These are phyloP conservation scores for Cetradonia linearis DNA, from an alignment of 495 filamentous ascomycete genomes.

Conservation along the genomic window DNA sequence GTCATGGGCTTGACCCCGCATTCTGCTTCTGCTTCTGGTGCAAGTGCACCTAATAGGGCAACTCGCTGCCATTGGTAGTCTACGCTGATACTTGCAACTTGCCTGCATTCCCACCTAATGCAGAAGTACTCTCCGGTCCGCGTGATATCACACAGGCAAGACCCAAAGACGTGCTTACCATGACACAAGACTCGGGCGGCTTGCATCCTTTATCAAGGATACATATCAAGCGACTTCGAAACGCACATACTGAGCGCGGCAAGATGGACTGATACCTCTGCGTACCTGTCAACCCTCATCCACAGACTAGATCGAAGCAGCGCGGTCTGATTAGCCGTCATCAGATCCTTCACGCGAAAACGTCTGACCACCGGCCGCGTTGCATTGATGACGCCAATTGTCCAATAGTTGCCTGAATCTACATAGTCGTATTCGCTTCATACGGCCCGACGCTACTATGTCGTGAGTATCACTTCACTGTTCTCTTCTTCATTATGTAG, in stretches of 20 bases:
- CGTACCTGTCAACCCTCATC: conserved; percentile 8
- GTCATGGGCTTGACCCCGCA: conserved; percentile 17
- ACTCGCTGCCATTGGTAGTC: conserved; percentile 11
- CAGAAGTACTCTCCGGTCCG: conserved; percentile 14
- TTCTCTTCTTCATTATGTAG: conserved; percentile 5
- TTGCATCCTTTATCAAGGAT: conserved; percentile 13
- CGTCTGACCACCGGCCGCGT: conserved; percentile 16
- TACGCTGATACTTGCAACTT: conserved; percentile 15
- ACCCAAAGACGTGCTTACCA: conserved; percentile 4
- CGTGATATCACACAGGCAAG: conserved; percentile 10
- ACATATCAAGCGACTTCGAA: conserved; percentile 12
- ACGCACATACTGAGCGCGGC: conserved; percentile 13
- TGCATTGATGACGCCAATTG: conserved; percentile 24
- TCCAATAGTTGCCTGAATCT: conserved; percentile 17
- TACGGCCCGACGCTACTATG: conserved; percentile 33
- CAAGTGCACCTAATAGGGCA: conserved; percentile 13
- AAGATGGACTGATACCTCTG: conserved; percentile 14
- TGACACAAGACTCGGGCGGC: conserved; percentile 10
- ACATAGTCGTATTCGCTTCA: conserved; percentile 21
- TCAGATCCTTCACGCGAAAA: conserved; percentile 13
- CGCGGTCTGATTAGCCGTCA: conserved; percentile 15
- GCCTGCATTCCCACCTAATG: conserved; percentile 15
- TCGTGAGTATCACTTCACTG: conserved; percentile 36
- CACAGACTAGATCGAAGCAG: conserved; percentile 11
- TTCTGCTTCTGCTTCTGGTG: conserved; percentile 17